Evolutionary conservation across 164 flowering plant species (phyloP).

Genomic region (Protea cynaroides): DNA sequence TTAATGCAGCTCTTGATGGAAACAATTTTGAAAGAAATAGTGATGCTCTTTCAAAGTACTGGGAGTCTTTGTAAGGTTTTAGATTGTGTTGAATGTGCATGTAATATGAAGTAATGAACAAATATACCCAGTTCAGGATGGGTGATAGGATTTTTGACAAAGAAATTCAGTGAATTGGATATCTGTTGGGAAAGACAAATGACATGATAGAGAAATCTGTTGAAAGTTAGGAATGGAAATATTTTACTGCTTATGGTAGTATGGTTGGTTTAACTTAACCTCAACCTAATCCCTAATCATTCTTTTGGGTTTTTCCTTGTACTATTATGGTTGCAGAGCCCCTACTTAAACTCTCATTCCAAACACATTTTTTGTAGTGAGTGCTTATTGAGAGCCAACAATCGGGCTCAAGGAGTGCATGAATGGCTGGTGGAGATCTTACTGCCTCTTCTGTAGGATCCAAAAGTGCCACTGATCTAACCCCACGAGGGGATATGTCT

Average conservation of each 20-base stretch:
- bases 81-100: too few relatives aligned
- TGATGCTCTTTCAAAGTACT: neutral
- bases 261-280: constrained; percentile 53
- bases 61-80: neutral
- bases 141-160: too few relatives aligned
- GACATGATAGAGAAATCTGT: constrained; percentile 43
- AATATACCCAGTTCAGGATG: too few relatives aligned
- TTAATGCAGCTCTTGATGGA: neutral
- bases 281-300: constrained; percentile 55
- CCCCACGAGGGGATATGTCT: constrained; percentile 23
- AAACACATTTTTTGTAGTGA: constrained; percentile 5
- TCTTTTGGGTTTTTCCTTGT: constrained; percentile 23
- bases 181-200: constrained; percentile 48
- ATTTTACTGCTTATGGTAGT: constrained; percentile 12
- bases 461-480: constrained; percentile 16
- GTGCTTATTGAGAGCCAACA: neutral
- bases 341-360: constrained; percentile 32
- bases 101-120: too few relatives aligned
- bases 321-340: constrained; percentile 14
- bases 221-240: constrained; percentile 44
- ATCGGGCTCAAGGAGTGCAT: constrained; percentile 6
- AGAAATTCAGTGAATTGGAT: constrained; percentile 9
- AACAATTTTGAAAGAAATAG: neutral
- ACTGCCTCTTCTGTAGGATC: constrained; percentile 22
- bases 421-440: constrained; percentile 48